Percentiles rank a stretch among this genome's conserved stretches.
phyloP scores from a whole-genome alignment of 768 basidiomycete species.

The Boletus insuetus region DNA sequence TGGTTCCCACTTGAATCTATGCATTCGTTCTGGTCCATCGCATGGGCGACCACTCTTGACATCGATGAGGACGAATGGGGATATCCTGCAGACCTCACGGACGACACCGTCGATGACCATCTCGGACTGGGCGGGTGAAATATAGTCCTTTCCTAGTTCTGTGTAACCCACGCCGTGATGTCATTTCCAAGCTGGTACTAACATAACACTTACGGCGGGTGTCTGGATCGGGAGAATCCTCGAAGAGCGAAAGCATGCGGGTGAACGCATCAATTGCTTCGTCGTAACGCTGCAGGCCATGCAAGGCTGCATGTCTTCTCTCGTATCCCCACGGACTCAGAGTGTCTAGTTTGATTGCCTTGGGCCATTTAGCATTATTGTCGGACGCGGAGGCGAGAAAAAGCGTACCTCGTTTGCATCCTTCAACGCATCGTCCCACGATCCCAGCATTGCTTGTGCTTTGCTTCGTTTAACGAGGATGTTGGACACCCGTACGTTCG shows the following conservation, averaged over 20 bases:
- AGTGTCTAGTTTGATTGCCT: neutral
- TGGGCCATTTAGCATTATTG: neutral
- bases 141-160: neutral
- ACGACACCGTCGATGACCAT: neutral
- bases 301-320: neutral
- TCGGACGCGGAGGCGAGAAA: too few relatives aligned
- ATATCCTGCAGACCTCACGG: too few relatives aligned
- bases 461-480: constrained; percentile 1
- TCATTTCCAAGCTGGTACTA: too few relatives aligned
- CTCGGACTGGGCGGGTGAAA: neutral
- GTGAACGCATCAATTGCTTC: neutral
- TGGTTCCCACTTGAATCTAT: neutral
- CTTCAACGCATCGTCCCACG: neutral
- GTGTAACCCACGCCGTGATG: too few relatives aligned
- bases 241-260: neutral
- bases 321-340: neutral
- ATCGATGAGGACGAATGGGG: neutral
- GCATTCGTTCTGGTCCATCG: neutral
- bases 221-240: neutral
- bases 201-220: too few relatives aligned
- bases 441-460: neutral
- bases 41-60: neutral
- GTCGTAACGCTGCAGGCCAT: neutral
- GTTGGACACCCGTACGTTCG: too few relatives aligned
- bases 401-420: constrained; percentile 1